Evolutionary conservation across 2,329 filamentous ascomycete species (phyloP).

Genomic region (Alternaria triticimaculans): DNA sequence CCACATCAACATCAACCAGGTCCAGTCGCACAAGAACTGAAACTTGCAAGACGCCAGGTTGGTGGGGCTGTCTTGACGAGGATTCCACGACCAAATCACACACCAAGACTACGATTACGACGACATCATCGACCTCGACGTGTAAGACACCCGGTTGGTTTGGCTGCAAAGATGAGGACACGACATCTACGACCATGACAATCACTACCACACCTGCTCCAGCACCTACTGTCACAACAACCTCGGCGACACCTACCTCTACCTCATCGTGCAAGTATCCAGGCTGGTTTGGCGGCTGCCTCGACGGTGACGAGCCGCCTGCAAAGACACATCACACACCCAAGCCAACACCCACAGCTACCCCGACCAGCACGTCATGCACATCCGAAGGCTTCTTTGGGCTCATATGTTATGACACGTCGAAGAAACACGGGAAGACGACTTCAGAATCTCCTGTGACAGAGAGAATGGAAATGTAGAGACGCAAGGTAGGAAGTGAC

Average conservation of each 20-base stretch:
- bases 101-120: slow-evolving; percentile 55
- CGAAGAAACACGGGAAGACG: slow-evolving; percentile 20
- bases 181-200: slow-evolving; percentile 39
- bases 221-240: slow-evolving; percentile 40
- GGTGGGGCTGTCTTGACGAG: slow-evolving; percentile 83
- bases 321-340: slow-evolving; percentile 28
- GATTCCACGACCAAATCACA: slow-evolving; percentile 58
- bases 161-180: slow-evolving; percentile 65
- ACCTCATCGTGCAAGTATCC: slow-evolving; percentile 53
- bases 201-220: slow-evolving; percentile 33
- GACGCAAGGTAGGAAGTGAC: neutral
- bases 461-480: slow-evolving; percentile 38
- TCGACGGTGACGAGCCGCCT: slow-evolving; percentile 57
- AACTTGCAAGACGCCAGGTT: slow-evolving; percentile 89
- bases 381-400: slow-evolving; percentile 39
- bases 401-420: slow-evolving; percentile 39
- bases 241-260: slow-evolving; percentile 38
- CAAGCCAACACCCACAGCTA: slow-evolving; percentile 22
- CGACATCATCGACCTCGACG: slow-evolving; percentile 47
- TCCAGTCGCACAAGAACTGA: slow-evolving; percentile 70
- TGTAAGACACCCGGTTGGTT: slow-evolving; percentile 68
- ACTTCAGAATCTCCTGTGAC: slow-evolving; percentile 9
- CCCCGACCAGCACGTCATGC: slow-evolving; percentile 25
- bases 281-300: slow-evolving; percentile 58
- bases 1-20: slow-evolving; percentile 60